phyloP scores from a whole-genome alignment of 306 rosid species.

The Comarum palustre region DNA sequence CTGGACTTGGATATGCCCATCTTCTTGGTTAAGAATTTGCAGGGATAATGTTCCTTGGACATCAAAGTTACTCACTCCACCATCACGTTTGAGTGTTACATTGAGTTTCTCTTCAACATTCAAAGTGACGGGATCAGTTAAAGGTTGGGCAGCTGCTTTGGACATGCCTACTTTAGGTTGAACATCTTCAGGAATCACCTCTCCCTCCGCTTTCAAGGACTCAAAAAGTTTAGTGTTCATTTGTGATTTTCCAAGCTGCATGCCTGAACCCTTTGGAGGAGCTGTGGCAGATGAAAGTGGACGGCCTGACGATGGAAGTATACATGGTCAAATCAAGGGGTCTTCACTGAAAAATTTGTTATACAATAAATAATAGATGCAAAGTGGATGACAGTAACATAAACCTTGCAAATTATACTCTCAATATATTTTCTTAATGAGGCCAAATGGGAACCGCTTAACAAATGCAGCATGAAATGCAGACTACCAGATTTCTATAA shows the following conservation, averaged over 20 bases:
- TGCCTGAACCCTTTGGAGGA: conserved; percentile 87
- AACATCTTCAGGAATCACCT: conserved; percentile 85
- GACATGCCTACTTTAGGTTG: conserved; percentile 70
- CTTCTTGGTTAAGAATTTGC: conserved; percentile 88
- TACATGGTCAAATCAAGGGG: conserved; percentile 20
- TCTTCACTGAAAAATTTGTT: not conserved
- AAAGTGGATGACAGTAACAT: not conserved
- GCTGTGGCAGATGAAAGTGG: conserved; percentile 82
- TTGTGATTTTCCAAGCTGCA: conserved; percentile 87
- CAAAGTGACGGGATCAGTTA: conserved; percentile 86
- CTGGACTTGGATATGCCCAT: conserved; percentile 86
- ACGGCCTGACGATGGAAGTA: conserved; percentile 48
- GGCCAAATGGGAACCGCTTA: not conserved
- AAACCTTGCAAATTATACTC: conserved; percentile 4
- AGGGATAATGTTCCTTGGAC: conserved; percentile 86
- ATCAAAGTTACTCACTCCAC: conserved; percentile 89
- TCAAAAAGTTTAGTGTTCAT: conserved; percentile 84
- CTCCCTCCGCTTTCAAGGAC: conserved; percentile 95
- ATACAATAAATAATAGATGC: not conserved
- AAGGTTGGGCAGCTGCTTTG: conserved; percentile 66
- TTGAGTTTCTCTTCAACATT: conserved; percentile 89
- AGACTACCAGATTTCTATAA: not conserved
- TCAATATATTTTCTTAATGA: not conserved
- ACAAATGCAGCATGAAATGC: not conserved
- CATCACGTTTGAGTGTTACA: conserved; percentile 86